Evolutionary conservation across 2,329 filamentous ascomycete species (phyloP).

Genomic region (Fusarium domesticum): DNA sequence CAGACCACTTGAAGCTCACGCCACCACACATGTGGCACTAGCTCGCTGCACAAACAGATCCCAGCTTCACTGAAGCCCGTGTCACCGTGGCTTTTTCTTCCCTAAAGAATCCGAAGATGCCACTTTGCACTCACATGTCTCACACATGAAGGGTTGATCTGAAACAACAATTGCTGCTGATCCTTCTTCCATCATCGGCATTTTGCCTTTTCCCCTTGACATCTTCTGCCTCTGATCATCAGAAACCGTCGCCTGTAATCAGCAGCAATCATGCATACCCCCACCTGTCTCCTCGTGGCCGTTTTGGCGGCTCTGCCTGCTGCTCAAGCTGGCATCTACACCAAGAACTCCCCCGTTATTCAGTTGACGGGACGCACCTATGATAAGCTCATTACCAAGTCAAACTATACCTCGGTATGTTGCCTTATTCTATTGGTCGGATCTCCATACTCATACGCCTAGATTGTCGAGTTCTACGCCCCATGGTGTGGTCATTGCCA

Average conservation of each 20-base stretch:
- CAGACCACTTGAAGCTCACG: constrained; percentile 6
- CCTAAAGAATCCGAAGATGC: constrained; percentile 24
- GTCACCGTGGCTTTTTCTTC: constrained; percentile 33
- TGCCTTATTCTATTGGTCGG: not conserved
- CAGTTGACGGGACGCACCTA: constrained; percentile 79
- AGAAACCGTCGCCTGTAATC: not conserved
- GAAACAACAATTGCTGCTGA: not conserved
- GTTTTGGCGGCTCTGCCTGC: constrained; percentile 64
- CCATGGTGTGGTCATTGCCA: constrained; percentile 98
- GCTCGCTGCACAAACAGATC: constrained; percentile 10
- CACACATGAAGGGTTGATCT: constrained; percentile 2
- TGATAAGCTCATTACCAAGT: constrained; percentile 77
- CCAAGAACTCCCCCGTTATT: constrained; percentile 81
- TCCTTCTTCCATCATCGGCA: not conserved
- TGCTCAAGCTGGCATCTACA: constrained; percentile 72
- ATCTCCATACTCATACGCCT: constrained; percentile 4
- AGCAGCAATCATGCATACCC: constrained; percentile 49
- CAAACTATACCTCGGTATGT: constrained; percentile 86
- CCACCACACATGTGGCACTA: constrained; percentile 26
- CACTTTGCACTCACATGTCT: constrained; percentile 24
- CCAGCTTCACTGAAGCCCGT: constrained; percentile 19
- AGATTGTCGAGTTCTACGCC: constrained; percentile 84
- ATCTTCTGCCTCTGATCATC: not conserved
- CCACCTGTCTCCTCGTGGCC: constrained; percentile 50
- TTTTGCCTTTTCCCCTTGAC: not conserved